Evolutionary conservation across 495 filamentous ascomycete species (phyloP), one percentile per base, ranked within the genome.

Genomic region (Penicillium pulvis): DNA sequence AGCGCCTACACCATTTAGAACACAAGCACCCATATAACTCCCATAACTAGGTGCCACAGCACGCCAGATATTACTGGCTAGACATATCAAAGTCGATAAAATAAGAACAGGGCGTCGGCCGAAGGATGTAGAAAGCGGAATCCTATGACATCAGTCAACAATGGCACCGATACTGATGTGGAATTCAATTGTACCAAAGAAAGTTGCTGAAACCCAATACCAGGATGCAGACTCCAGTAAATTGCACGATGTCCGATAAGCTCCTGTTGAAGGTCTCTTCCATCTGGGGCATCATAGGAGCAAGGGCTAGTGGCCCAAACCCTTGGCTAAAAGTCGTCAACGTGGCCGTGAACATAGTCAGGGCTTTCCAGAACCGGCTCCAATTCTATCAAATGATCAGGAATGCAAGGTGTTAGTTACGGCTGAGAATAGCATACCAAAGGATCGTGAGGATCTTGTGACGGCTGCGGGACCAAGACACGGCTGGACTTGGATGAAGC

Each of bases 181-280:
- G 10, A 28, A 28, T 20, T 24, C 1, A 48, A 16, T 10, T 58
- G 31, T 62, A 77, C 76, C 83, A 84, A 63, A 88, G 73, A 68
- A 86, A 87, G 56, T 87, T 87, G 54, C 82, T 83, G 59, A 86
- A 87, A 0, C 85, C 85, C 2, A 87, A 73, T 0, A 86, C 81
- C 30, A 87, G 66, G 53, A 87, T 87, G 46, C 79, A 81, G 9
- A 85, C 76, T n/a, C 85, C 85, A 28, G 84, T 85, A 47, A 79
- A 77, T 36, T 76, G 74, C 19, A 79, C 65, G 0, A 77, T 83
- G 43, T 75, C 71, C 2, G 80, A 65, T 11, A 87, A 61, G 30
- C 74, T 75, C n/a, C 76, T 76, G 42, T 84, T 48, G 66, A 87
- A 87, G 39, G 79, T 77, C 67, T 79, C 61, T 64, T 85, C 82